Conservation (phyloP, 352 stramenopile species). For the Synura sp. region DNA sequence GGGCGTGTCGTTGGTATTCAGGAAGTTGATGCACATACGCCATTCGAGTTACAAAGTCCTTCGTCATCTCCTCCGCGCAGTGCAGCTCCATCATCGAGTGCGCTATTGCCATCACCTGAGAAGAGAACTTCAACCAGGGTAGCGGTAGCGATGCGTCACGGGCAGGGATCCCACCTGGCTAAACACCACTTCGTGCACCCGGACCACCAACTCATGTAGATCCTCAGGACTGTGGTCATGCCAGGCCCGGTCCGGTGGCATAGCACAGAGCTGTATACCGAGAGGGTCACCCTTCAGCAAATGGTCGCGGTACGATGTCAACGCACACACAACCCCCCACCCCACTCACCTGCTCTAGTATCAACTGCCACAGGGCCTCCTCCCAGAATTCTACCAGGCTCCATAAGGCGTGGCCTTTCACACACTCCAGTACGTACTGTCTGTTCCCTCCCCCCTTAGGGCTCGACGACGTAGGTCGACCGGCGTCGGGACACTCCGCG, state of each 20-base stretch:
- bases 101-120: slow-evolving; percentile 28
- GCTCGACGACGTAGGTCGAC: too few species aligned
- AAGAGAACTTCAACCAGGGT: too few species aligned
- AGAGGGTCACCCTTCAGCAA: background rate
- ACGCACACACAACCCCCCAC: background rate
- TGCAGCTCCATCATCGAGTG: slow-evolving; percentile 28
- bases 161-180: too few species aligned
- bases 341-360: slow-evolving; percentile 11
- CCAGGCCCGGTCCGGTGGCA: slow-evolving; percentile 1
- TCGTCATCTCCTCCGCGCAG: background rate
- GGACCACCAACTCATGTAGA: background rate
- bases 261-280: background rate
- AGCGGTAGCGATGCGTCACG: too few species aligned
- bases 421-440: slow-evolving; percentile 7
- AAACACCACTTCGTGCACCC: slow-evolving; percentile 28
- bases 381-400: slow-evolving; percentile 21
- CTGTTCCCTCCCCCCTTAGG: background rate
- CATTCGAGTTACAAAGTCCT: slow-evolving; percentile 32
- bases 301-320: background rate
- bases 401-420: background rate
- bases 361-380: slow-evolving; percentile 23
- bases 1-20: background rate
- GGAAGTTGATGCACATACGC: slow-evolving; percentile 3
- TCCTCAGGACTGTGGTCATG: background rate
- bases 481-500: too few species aligned